Evolutionary conservation across 164 flowering plant genomes (phyloP).

Genomic region (grape (Vitis vinifera)): ASM3070453v1 NC_081821.1:8628501-8629000

Average conservation of each 20-base stretch:
- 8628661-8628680: conserved; percentile 4
- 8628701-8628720: conserved; percentile 5
- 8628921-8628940: conserved; percentile 4
- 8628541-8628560: conserved; percentile 2
- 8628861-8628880: conserved; percentile 3
- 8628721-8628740: conserved; percentile 2
- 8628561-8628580: conserved; percentile 6
- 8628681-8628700: conserved; percentile 1
- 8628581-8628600: conserved; percentile 1
- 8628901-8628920: conserved; percentile 3
- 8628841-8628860: not conserved
- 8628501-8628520: not conserved
- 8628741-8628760: conserved; percentile 4
- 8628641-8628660: not conserved
- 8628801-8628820: conserved; percentile 2
- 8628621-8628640: conserved; percentile 3
- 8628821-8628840: not conserved
- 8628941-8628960: conserved; percentile 3
- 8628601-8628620: conserved; percentile 1
- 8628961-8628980: not conserved
- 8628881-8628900: conserved; percentile 7
- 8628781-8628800: conserved; percentile 1
- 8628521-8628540: not conserved
- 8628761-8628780: not conserved
- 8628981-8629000: conserved; percentile 4